Conservation (phyloP, 1,139 yeast genomes). For the Geotrichum carabidarum region DNA sequence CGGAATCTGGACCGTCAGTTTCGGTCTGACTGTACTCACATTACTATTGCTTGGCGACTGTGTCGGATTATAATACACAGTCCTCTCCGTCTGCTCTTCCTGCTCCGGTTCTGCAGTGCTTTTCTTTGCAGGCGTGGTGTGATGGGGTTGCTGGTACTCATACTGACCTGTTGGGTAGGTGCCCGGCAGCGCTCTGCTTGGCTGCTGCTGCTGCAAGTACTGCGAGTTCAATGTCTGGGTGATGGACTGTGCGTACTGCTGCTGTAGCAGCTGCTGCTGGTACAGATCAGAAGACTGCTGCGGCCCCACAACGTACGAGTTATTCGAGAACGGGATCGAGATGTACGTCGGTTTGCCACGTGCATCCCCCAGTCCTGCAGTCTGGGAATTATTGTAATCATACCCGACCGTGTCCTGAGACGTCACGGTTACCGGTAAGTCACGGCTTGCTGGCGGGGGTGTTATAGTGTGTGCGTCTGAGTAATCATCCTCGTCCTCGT, state of each 20-base stretch:
- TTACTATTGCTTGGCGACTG: too few relatives aligned
- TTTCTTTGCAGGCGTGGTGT: not conserved
- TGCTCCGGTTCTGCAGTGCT: not conserved
- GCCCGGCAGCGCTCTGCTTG: not conserved
- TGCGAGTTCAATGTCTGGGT: conserved; percentile 5
- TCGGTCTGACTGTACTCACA: conserved; percentile 32
- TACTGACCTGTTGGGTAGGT: not conserved
- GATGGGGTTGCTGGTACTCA: not conserved
- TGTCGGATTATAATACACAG: too few relatives aligned
- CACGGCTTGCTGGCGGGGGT: conserved; percentile 6
- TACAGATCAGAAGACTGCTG: conserved; percentile 1
- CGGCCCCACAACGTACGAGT: not conserved
- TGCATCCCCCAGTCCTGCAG: not conserved
- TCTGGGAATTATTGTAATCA: too few relatives aligned
- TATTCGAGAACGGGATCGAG: conserved; percentile 1
- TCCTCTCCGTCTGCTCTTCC: not conserved
- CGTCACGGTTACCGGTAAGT: not conserved
- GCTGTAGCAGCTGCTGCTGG: conserved; percentile 2
- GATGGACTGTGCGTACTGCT: conserved; percentile 2
- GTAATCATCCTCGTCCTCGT: conserved; percentile 22
- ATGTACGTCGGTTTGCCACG: not conserved
- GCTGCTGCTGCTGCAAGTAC: conserved; percentile 6
- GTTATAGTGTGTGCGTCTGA: not conserved
- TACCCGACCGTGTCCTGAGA: too few relatives aligned
- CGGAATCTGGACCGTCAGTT: conserved; percentile 41